Conservation (phyloP, 2,329 filamentous ascomycete genomes). For the Dactylellina drechsleri region DNA sequence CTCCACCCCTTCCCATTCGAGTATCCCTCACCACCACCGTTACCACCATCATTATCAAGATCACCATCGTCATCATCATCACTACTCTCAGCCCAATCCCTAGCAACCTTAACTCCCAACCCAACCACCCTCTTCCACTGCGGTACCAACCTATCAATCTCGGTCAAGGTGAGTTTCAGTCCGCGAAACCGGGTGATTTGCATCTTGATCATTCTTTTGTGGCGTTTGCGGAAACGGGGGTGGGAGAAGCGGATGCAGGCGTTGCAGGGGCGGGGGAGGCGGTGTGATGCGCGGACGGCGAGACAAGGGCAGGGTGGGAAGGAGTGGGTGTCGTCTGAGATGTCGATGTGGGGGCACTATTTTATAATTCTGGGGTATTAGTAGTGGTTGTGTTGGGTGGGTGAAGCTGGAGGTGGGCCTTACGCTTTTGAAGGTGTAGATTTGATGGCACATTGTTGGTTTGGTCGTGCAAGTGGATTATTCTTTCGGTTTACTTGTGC, state of each 20-base stretch:
- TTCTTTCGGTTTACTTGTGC: background rate
- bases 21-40: too few relatives aligned
- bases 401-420: background rate
- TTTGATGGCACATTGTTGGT: too few relatives aligned
- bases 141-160: constrained; percentile 11
- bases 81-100: constrained; percentile 27
- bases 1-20: too few relatives aligned
- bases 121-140: constrained; percentile 37
- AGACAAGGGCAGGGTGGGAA: constrained; percentile 48
- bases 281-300: constrained; percentile 3
- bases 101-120: constrained; percentile 19
- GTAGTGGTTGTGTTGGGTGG: background rate
- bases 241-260: constrained; percentile 37
- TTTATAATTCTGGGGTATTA: background rate
- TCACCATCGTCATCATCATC: constrained; percentile 1
- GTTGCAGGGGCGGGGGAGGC: constrained; percentile 26
- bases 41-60: too few relatives aligned
- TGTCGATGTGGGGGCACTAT: constrained; percentile 45
- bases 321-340: constrained; percentile 35
- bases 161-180: background rate
- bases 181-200: constrained; percentile 20
- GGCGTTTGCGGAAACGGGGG: constrained; percentile 2
- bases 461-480: too few relatives aligned
- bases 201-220: constrained; percentile 36
- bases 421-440: constrained; percentile 42